Base-by-base conservation (phyloP, 2,329 filamentous ascomycete genomes). In the Phyllosticta citriasiana region DNA sequence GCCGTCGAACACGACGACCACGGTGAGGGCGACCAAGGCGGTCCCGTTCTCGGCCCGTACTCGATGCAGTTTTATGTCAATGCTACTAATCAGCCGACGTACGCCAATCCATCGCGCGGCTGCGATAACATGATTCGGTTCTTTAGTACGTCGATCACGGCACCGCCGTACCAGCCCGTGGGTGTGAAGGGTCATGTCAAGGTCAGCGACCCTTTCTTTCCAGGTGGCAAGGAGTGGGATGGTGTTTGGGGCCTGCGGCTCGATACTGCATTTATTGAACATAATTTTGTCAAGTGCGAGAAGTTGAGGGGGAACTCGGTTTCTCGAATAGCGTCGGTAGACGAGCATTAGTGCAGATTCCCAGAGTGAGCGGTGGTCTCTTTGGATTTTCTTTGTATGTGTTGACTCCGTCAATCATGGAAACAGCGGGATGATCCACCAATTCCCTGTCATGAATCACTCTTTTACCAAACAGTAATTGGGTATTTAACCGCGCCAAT, bases 81-180 rank as follows among this genome's bases (percentile, higher is more conserved):
- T 66, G 71, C 81, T 54, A 82, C 81, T 2, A 84, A 84, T 66
- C 82, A 84, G 67, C 80, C 80, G 1, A 73, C 72, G 4, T 80
- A 80, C 63, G 74, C 72, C 9, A 70, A 77, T 57, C 54, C 54
- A 5, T 71, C 71, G 9, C 67, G 69, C 53, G 65, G 68, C 0
- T 81, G 79, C 68, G 77, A 80, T 57, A 73, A 77, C 35, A 76
- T 78, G 69, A 70, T 75, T 12, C 69, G 76, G 12, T 62, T 80
- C 10, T 81, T 77, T 68, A 76, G 80, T 63, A 79, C 79, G 0
- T 71, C 73, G 1, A 67, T 80, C 2, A 75, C 77, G 0, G 69
- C 69, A 0, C 67, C 66, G 1, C 63, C 64, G 0, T 70, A 73
- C 27, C 57, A 62, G 0, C 73, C 76, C 2, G 68, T 74, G 35